Base-by-base conservation (phyloP, 2,329 filamentous ascomycete genomes). In the Zasmidium citrigriseum region DNA sequence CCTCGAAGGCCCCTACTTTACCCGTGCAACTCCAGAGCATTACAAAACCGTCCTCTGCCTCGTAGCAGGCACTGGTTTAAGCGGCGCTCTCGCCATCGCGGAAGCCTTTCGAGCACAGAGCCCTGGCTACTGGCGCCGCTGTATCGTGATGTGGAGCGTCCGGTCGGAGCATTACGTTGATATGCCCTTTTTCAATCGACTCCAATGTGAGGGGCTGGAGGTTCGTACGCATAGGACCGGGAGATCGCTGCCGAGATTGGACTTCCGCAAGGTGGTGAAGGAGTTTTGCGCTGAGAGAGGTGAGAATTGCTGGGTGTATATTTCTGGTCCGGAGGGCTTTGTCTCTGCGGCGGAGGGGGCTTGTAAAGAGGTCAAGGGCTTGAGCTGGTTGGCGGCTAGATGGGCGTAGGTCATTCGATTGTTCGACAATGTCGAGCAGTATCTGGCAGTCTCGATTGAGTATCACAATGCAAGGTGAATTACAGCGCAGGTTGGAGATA, bases 1-100 rank as follows among this genome's bases (percentile, higher is more conserved):
- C 34, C 38, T 63, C 21, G 60, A 63, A 54, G 60, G 60, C 11
- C 60, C 60, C 11, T 63, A 63, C 49, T 63, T 60, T 29, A 63
- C 60, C 12, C 41, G 51, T 11, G 55, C 50, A 16, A 59, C 57
- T 23, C 60, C 60, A 12, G 53, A 54, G 34, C 41, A 20, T 4
- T 63, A 46, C 47, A 55, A 53, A 24, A 63, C 58, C 1, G 58
- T 60, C 21, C 34, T 63, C n/a, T 63, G 60, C 41, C 25, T 63
- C 4, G 58, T 58, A 11, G 60, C 60, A 9, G 60, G 60, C n/a
- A 63, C 54, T 12, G 60, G 60, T n/a, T n/a, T 63, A n/a, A 63
- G 54, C 41, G 60, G 60, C n/a, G 58, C 54, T 5, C 25, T 63
- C n/a, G 60, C 60, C 4, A 58, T 63, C 29, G 58, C 55, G 16